A percentile compares a stretch with the other conserved stretches of the same genome.
phyloP scores from a whole-genome alignment of 2,329 filamentous ascomycete species.

The Pseudogymnoascus sp. region DNA sequence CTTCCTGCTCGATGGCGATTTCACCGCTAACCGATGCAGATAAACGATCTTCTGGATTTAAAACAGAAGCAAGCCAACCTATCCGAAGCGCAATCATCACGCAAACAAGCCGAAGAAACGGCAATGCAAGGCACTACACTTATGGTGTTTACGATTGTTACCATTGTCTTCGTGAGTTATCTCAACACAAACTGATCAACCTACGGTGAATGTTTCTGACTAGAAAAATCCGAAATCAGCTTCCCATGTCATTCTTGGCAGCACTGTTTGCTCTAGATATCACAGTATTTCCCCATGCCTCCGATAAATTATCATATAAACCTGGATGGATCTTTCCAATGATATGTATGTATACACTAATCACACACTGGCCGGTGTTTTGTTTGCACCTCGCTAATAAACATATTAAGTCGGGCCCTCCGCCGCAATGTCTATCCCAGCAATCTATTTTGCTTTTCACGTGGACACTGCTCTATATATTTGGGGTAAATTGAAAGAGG shows the following conservation, averaged over 20 bases:
- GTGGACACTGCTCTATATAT: not conserved
- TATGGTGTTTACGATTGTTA: constrained; percentile 41
- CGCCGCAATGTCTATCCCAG: not conserved
- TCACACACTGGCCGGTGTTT: not conserved
- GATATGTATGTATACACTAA: not conserved
- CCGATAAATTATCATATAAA: not conserved
- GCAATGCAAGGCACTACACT: constrained; percentile 31
- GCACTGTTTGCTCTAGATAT: not conserved
- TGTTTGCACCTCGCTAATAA: not conserved
- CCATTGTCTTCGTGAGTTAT: constrained; percentile 38
- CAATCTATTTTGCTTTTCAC: constrained; percentile 1
- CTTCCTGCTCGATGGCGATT: not conserved
- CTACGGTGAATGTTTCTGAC: not conserved
- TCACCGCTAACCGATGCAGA: not conserved
- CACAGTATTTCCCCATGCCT: not conserved
- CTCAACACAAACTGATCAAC: not conserved
- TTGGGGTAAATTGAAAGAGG: not conserved
- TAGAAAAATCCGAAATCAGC: not conserved
- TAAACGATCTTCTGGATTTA: constrained; percentile 33
- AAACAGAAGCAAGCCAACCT: constrained; percentile 42
- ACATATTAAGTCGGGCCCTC: not conserved
- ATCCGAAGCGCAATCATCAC: constrained; percentile 36
- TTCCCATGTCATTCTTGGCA: not conserved
- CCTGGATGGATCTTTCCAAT: not conserved
- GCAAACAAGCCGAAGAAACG: constrained; percentile 30